Conservation (phyloP, 305 asterid genomes). For the Rubia tinctorum region DNA sequence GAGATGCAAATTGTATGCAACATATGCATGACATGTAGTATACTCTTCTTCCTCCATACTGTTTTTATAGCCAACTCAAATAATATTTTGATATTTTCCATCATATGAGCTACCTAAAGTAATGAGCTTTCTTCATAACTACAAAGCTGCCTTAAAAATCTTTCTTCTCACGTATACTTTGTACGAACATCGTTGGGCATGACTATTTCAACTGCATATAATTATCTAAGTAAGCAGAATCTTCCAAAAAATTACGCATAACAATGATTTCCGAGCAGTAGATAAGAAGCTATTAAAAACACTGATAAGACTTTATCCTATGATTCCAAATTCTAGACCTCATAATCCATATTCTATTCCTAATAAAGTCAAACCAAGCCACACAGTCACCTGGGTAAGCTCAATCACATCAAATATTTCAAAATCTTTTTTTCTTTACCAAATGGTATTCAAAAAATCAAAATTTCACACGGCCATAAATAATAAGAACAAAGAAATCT, state of each 20-base stretch:
- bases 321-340: background rate
- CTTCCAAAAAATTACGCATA: background rate
- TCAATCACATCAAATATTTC: slow-evolving; percentile 4
- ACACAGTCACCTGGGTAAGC: background rate
- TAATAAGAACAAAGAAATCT: background rate
- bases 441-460: background rate
- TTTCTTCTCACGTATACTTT: background rate
- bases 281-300: too few species aligned
- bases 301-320: background rate
- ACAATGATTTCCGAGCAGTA: background rate
- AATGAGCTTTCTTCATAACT: background rate
- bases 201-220: background rate
- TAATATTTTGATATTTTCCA: background rate
- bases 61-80: background rate
- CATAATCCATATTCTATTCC: background rate
- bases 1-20: too few species aligned
- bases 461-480: background rate
- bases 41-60: too few species aligned
- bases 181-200: background rate
- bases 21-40: too few species aligned
- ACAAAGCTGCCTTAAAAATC: too few species aligned
- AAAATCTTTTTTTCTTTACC: background rate
- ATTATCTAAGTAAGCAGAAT: background rate
- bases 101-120: background rate
- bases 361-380: background rate